Percentiles rank a stretch among this genome's conserved stretches.
These are phyloP conservation scores for Panicum virgatum DNA, from an alignment of 202 grass and related monocot species.

Conservation along the genomic window DNA sequence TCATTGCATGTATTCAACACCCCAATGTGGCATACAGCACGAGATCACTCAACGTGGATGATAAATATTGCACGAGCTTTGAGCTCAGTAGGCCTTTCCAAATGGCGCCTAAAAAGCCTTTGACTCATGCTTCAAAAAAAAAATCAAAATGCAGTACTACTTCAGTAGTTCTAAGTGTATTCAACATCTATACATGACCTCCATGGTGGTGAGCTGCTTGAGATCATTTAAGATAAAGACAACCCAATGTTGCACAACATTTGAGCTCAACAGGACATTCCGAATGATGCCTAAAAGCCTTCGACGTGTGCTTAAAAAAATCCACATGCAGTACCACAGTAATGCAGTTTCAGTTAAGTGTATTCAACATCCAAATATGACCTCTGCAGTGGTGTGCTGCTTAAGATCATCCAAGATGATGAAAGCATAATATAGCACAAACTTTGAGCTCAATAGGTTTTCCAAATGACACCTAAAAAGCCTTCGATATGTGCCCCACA, in stretches of 20 bases:
- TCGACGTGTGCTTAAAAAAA: constrained; percentile 26
- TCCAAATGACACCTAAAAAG: constrained; percentile 31
- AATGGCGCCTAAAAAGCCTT: constrained; percentile 37
- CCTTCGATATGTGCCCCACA: constrained; percentile 40
- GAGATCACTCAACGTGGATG: background rate
- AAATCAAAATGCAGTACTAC: background rate
- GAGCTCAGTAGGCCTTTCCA: constrained; percentile 6
- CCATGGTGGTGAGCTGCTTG: background rate
- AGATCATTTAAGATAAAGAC: constrained; percentile 10
- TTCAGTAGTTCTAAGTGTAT: constrained; percentile 2
- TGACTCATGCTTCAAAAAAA: background rate
- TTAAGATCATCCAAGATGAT: background rate
- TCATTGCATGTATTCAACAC: background rate
- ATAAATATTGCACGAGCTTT: constrained; percentile 29
- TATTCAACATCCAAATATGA: constrained; percentile 33
- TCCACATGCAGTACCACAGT: background rate
- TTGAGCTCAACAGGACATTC: constrained; percentile 25
- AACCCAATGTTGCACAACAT: constrained; percentile 31
- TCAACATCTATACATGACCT: constrained; percentile 13
- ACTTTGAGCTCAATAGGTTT: constrained; percentile 36
- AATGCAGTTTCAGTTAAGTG: background rate
- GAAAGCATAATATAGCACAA: constrained; percentile 32
- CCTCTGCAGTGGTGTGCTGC: constrained; percentile 3
- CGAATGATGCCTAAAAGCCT: constrained; percentile 35
- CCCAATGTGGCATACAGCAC: constrained; percentile 23